Conservation (phyloP, 169 alveolate species). For the Plasmodium falciparum region DNA sequence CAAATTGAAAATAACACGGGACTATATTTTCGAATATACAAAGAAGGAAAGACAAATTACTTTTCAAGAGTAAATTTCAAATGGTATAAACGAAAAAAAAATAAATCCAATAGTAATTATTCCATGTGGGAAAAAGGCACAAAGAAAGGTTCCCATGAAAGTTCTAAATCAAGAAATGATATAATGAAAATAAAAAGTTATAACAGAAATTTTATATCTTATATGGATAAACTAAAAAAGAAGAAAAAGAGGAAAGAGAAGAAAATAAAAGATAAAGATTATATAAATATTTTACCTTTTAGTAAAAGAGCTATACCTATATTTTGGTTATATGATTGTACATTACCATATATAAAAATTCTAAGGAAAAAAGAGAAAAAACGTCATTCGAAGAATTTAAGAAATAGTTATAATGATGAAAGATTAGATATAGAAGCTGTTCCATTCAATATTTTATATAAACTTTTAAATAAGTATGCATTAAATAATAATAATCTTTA, state of each 20-base stretch:
- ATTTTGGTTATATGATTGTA: slow-evolving; percentile 73
- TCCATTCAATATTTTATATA: slow-evolving; percentile 60
- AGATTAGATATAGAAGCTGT: slow-evolving; percentile 58
- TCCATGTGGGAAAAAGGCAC: slow-evolving; percentile 23
- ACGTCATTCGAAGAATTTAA: slow-evolving; percentile 14
- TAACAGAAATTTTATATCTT: background rate
- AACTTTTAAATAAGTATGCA: slow-evolving; percentile 56
- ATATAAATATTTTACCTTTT: slow-evolving; percentile 58
- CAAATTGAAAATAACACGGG: slow-evolving; percentile 81
- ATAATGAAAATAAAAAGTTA: slow-evolving; percentile 3
- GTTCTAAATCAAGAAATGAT: slow-evolving; percentile 9
- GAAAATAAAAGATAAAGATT: slow-evolving; percentile 24
- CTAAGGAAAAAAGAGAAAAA: slow-evolving; percentile 65
- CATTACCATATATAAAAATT: slow-evolving; percentile 73
- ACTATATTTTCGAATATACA: slow-evolving; percentile 78
- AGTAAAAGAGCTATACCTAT: slow-evolving; percentile 73
- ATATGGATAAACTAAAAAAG: slow-evolving; percentile 35
- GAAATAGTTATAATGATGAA: slow-evolving; percentile 35
- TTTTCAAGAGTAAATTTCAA: slow-evolving; percentile 69
- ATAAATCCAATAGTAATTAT: slow-evolving; percentile 4
- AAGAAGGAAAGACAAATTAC: slow-evolving; percentile 77
- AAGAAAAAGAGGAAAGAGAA: slow-evolving; percentile 38
- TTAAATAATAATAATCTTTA: slow-evolving; percentile 63
- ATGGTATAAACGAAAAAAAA: slow-evolving; percentile 49
- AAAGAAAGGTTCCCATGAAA: slow-evolving; percentile 5